Percentiles rank a stretch among this genome's conserved stretches.
phyloP scores from a whole-genome alignment of 2,329 filamentous ascomycete genomes.

The Mycocentrospora acerina region DNA sequence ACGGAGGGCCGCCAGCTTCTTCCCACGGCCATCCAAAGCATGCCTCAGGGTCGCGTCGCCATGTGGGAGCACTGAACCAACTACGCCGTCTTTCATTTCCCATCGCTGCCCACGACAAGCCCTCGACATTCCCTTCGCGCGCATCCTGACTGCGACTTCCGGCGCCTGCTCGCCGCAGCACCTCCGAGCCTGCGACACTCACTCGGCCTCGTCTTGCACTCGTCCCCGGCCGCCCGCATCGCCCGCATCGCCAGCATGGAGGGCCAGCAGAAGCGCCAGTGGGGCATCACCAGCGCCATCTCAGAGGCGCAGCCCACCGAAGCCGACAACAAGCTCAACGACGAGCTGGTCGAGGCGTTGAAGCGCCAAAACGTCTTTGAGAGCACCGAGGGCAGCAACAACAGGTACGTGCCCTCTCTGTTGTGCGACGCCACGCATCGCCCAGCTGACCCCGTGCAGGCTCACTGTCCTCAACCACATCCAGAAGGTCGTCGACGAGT shows the following conservation, averaged over 20 bases:
- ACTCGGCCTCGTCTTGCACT: slow-evolving; percentile 5
- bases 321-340: slow-evolving; percentile 73
- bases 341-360: slow-evolving; percentile 78
- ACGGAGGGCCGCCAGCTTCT: slow-evolving; percentile 4
- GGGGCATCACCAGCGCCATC: slow-evolving; percentile 83
- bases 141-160: slow-evolving; percentile 17
- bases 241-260: too few species aligned
- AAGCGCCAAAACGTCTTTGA: slow-evolving; percentile 92
- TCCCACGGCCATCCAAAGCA: slow-evolving; percentile 21
- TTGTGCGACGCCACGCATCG: not conserved
- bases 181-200: slow-evolving; percentile 18
- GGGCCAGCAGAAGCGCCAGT: slow-evolving; percentile 41
- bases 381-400: slow-evolving; percentile 75
- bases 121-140: slow-evolving; percentile 10
- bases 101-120: slow-evolving; percentile 14
- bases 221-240: too few species aligned
- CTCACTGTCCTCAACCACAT: slow-evolving; percentile 73
- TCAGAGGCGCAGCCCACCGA: slow-evolving; percentile 75
- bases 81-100: slow-evolving; percentile 3
- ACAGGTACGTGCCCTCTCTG: slow-evolving; percentile 58
- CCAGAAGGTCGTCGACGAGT: slow-evolving; percentile 78
- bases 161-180: slow-evolving; percentile 21
- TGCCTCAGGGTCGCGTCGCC: slow-evolving; percentile 27
- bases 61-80: slow-evolving; percentile 31
- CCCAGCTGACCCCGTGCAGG: slow-evolving; percentile 48